Conservation (phyloP, 2,329 filamentous ascomycete species). For the Colletotrichum musae region DNA sequence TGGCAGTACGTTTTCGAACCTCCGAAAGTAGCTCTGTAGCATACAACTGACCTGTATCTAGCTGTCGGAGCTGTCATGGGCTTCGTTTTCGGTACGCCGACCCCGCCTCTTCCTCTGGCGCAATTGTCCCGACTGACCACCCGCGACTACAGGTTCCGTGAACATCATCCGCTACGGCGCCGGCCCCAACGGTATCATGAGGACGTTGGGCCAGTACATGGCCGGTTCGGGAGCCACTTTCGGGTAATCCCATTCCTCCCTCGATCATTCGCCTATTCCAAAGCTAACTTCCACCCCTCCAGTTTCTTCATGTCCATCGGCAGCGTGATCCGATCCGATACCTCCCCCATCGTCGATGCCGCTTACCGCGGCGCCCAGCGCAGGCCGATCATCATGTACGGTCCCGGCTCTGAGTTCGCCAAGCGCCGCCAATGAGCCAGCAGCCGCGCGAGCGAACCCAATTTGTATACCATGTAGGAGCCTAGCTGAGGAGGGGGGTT, state of each 20-base stretch:
- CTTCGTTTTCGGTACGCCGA: conserved; percentile 88
- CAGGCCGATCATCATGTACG: conserved; percentile 77
- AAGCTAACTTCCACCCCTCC: conserved; percentile 4
- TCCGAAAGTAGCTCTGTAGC: not conserved
- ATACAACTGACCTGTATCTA: conserved; percentile 60
- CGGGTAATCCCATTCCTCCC: conserved; percentile 72
- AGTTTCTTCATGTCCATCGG: conserved; percentile 99
- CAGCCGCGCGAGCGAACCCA: conserved; percentile 4
- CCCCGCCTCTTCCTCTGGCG: conserved; percentile 12
- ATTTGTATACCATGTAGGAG: conserved; percentile 38
- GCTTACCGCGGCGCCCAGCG: conserved; percentile 82
- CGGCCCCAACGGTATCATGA: conserved; percentile 92
- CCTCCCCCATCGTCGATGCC: conserved; percentile 81
- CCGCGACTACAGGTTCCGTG: conserved; percentile 76
- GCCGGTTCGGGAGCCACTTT: conserved; percentile 94
- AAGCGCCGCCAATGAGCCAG: conserved; percentile 40
- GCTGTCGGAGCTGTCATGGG: conserved; percentile 97
- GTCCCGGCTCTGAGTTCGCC: conserved; percentile 50
- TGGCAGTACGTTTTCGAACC: conserved; percentile 78
- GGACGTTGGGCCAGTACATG: conserved; percentile 98
- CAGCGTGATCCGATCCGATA: conserved; percentile 94
- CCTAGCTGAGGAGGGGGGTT: conserved; percentile 4
- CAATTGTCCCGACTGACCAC: conserved; percentile 11
- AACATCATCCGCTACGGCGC: conserved; percentile 97
- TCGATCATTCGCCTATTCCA: not conserved